These are phyloP conservation scores for Lagenidium giganteum DNA, from an alignment of 352 stramenopile species.

Conservation along the genomic window DNA sequence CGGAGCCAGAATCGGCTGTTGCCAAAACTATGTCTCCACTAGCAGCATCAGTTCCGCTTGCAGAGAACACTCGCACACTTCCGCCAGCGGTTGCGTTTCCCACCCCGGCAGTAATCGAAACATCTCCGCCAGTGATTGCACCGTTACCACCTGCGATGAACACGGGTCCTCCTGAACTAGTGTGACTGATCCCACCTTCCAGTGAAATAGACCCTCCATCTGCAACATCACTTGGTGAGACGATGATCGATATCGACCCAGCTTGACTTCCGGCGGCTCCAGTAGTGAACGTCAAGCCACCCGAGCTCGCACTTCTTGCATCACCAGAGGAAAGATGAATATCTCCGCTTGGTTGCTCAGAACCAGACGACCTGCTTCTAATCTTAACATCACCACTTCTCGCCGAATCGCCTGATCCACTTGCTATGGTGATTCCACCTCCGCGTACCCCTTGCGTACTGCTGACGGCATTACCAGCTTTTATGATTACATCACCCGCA, in stretches of 20 bases:
- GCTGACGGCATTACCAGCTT: too few relatives aligned
- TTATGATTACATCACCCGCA: too few relatives aligned
- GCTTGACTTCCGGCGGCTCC: not conserved
- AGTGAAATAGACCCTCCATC: not conserved
- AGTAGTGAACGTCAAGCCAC: not conserved
- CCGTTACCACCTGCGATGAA: too few relatives aligned
- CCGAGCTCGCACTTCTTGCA: not conserved
- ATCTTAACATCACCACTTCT: conserved; percentile 9
- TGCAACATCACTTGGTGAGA: not conserved
- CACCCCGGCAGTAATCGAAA: not conserved
- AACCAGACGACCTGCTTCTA: conserved; percentile 1
- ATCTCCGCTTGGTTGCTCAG: not conserved
- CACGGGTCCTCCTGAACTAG: too few relatives aligned
- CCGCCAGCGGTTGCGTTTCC: conserved; percentile 2
- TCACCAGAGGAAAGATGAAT: not conserved
- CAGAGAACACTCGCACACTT: not conserved
- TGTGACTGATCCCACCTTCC: not conserved
- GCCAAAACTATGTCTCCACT: conserved; percentile 4
- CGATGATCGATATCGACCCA: not conserved
- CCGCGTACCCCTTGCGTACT: too few relatives aligned
- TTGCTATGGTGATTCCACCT: not conserved
- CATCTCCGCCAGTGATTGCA: too few relatives aligned
- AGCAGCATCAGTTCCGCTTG: not conserved
- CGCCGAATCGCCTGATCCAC: conserved; percentile 1
- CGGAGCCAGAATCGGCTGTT: conserved; percentile 3